phyloP scores from a whole-genome alignment of 2,329 filamentous ascomycete genomes.

The Macrophomina tecta region DNA sequence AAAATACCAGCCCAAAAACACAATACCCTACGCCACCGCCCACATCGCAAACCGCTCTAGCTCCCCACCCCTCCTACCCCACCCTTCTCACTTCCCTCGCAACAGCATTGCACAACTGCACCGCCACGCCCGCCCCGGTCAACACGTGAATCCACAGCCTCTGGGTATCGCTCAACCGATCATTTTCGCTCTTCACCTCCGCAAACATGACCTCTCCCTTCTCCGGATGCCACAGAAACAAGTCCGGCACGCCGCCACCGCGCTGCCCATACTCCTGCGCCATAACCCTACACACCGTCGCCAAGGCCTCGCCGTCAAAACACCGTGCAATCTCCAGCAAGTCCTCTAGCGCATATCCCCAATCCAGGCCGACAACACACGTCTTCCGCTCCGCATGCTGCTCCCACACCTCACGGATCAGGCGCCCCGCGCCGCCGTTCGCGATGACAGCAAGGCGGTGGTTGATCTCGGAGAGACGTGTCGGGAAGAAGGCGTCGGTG shows the following conservation, averaged over 20 bases:
- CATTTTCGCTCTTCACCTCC: conserved; percentile 69
- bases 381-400: conserved; percentile 73
- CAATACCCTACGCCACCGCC: no score
- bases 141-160: conserved; percentile 96
- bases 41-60: background rate
- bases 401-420: conserved; percentile 73
- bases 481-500: conserved; percentile 89
- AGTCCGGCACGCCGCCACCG: conserved; percentile 86
- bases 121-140: conserved; percentile 79
- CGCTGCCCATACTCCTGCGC: conserved; percentile 91
- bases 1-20: no score
- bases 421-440: conserved; percentile 74
- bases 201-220: conserved; percentile 69
- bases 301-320: conserved; percentile 81
- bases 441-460: conserved; percentile 82
- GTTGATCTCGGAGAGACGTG: conserved; percentile 88
- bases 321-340: conserved; percentile 78
- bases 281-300: conserved; percentile 88
- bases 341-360: conserved; percentile 82
- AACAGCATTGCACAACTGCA: conserved; percentile 77
- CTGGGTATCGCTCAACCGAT: conserved; percentile 94
- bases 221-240: conserved; percentile 79
- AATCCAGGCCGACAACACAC: conserved; percentile 89
- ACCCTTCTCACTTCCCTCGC: conserved; percentile 58
- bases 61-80: background rate